Conservation (phyloP, 768 basidiomycete species). For the Astraeus odoratus region DNA sequence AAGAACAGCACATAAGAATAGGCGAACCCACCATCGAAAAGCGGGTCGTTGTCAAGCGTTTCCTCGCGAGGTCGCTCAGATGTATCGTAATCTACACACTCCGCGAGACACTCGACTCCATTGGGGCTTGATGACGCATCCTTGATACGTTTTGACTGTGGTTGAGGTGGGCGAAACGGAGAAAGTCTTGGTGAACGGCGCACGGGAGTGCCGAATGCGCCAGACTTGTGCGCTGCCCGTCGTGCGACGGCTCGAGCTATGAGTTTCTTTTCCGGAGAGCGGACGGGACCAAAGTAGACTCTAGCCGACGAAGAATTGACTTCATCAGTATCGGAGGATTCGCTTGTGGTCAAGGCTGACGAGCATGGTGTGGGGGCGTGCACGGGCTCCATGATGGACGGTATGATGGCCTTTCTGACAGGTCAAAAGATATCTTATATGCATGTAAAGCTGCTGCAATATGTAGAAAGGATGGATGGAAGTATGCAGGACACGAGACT, state of each 20-base stretch:
- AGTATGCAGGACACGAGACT: neutral
- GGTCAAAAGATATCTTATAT: neutral
- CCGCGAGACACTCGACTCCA: constrained; percentile 28
- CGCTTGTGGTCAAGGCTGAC: constrained; percentile 18
- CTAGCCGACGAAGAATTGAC: constrained; percentile 38
- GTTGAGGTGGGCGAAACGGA: constrained; percentile 26
- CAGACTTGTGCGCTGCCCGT: constrained; percentile 22
- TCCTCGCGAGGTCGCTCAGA: constrained; percentile 29
- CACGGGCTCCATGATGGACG: constrained; percentile 19
- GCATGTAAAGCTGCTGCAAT: neutral
- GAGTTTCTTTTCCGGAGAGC: constrained; percentile 47
- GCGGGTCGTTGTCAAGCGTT: constrained; percentile 44
- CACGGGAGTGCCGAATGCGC: constrained; percentile 26
- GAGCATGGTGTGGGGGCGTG: constrained; percentile 16
- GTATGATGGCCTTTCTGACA: neutral
- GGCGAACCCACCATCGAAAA: constrained; percentile 36
- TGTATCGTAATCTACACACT: constrained; percentile 18
- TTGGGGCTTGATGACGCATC: constrained; percentile 13
- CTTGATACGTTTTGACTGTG: constrained; percentile 11
- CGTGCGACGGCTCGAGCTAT: constrained; percentile 25
- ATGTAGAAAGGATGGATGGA: neutral
- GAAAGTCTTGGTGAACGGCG: constrained; percentile 50
- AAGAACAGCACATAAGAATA: neutral
- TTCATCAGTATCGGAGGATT: constrained; percentile 35
- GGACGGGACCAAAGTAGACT: constrained; percentile 45